A percentile compares a stretch with the other conserved stretches of the same genome.
phyloP scores from a whole-genome alignment of 1,139 yeast genomes.

The Saccharomyces hybrid region DNA sequence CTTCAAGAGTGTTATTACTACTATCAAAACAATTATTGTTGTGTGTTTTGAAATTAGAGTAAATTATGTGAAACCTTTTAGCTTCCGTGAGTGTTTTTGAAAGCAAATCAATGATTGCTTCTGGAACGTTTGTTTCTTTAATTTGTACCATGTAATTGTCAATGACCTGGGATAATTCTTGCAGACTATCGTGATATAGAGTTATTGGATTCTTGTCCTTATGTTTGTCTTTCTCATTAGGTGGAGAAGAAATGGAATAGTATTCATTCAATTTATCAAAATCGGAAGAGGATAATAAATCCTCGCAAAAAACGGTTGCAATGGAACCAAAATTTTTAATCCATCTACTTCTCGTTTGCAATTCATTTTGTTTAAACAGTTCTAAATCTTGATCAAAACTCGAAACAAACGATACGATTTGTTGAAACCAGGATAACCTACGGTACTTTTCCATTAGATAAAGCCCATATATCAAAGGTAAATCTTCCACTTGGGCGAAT shows the following conservation, averaged over 20 bases:
- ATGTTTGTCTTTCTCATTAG: conserved; percentile 1
- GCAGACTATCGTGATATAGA: conserved; percentile 21
- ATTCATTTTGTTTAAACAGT: conserved; percentile 51
- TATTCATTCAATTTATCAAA: conserved; percentile 27
- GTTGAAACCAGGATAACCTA: conserved; percentile 59
- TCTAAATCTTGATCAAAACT: conserved; percentile 56
- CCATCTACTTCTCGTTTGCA: conserved; percentile 55
- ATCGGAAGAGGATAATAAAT: conserved; percentile 22
- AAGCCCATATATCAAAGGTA: conserved; percentile 77
- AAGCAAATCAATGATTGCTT: conserved; percentile 38
- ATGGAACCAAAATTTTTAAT: conserved; percentile 47
- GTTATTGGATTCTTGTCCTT: conserved; percentile 1
- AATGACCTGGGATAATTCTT: conserved; percentile 18
- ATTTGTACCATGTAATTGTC: conserved; percentile 32
- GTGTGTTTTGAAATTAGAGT: conserved; percentile 27
- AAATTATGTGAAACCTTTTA: conserved; percentile 5
- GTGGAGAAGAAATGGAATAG: neutral
- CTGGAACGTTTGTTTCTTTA: conserved; percentile 21
- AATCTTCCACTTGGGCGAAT: conserved; percentile 52
- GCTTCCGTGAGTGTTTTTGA: conserved; percentile 41
- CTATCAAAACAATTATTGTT: neutral
- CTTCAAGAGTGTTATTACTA: conserved; percentile 3
- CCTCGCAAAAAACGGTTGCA: conserved; percentile 32
- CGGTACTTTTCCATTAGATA: conserved; percentile 62
- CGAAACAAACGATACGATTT: conserved; percentile 42